phyloP scores from a whole-genome alignment of 495 filamentous ascomycete species.

The Saxispiralis lemnorum region DNA sequence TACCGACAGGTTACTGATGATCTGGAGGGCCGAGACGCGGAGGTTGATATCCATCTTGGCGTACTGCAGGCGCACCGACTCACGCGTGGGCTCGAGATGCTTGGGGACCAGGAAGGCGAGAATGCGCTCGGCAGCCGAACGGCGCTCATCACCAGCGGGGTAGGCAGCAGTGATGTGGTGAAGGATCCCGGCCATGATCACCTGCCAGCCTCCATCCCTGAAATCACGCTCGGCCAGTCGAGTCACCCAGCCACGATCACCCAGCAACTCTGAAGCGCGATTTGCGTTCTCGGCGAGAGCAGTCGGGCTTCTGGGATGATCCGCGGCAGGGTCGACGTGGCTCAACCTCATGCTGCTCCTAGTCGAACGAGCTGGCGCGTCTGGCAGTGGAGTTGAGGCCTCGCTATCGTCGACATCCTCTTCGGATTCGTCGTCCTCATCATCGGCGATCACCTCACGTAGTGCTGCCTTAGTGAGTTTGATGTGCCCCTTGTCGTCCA shows the following conservation, averaged over 20 bases:
- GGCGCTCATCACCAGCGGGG: too few species aligned
- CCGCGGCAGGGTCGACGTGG: conserved; percentile 52
- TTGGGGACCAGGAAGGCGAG: conserved; percentile 62
- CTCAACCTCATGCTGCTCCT: conserved; percentile 51
- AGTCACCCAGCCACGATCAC: conserved; percentile 65
- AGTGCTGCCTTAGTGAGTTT: conserved; percentile 42
- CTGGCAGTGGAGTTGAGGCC: conserved; percentile 37
- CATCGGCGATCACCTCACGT: conserved; percentile 50
- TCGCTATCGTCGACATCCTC: conserved; percentile 35
- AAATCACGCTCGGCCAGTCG: conserved; percentile 70
- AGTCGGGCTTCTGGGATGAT: conserved; percentile 13
- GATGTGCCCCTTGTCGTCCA: conserved; percentile 61
- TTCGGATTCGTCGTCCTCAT: conserved; percentile 39
- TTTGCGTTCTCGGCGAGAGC: conserved; percentile 19
- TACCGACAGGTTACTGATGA: conserved; percentile 70
- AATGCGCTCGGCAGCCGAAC: conserved; percentile 38
- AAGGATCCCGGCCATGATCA: conserved; percentile 73
- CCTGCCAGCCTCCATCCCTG: conserved; percentile 75
- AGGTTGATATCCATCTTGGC: conserved; percentile 60
- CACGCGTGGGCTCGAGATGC: conserved; percentile 49
- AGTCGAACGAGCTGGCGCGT: conserved; percentile 45
- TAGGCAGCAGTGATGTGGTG: conserved; percentile 39
- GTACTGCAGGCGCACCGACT: conserved; percentile 58
- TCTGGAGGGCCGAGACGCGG: conserved; percentile 63
- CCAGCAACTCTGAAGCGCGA: conserved; percentile 63